Evolutionary conservation across 129 eudicot genomes (phyloP).

Genomic region (Flaveria trinervia): DNA sequence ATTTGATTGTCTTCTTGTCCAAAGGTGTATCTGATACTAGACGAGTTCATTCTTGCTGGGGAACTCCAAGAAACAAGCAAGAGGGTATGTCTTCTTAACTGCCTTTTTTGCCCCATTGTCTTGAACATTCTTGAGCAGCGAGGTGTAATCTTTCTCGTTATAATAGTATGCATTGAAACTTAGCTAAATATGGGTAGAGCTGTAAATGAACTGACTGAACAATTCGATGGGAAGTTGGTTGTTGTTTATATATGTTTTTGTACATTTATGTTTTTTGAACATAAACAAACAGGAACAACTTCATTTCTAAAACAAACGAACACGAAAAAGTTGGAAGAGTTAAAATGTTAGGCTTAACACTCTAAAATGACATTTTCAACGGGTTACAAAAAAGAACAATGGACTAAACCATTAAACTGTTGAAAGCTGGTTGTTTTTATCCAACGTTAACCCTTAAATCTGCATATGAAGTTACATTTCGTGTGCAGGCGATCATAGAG

Average conservation of each 20-base stretch:
- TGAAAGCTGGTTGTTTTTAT: background rate
- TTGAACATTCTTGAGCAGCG: background rate
- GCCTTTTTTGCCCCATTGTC: background rate
- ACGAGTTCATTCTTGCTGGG: slow-evolving; percentile 90
- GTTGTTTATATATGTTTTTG: background rate
- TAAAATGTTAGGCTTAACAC: no score
- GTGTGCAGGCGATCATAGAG: slow-evolving; percentile 69
- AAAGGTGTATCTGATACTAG: slow-evolving; percentile 77
- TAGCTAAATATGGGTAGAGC: background rate
- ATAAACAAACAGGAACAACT: background rate
- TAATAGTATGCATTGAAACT: background rate
- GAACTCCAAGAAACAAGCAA: slow-evolving; percentile 95
- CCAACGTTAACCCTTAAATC: background rate
- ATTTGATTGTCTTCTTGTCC: slow-evolving; percentile 11
- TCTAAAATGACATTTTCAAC: no score
- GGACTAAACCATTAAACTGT: background rate
- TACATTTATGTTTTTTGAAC: background rate
- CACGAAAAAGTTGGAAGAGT: no score
- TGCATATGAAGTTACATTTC: background rate
- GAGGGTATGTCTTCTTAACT: slow-evolving; percentile 37
- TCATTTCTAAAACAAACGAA: background rate
- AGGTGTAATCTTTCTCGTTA: background rate
- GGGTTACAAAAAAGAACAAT: background rate
- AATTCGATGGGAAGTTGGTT: background rate
- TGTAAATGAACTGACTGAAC: background rate